A percentile compares a stretch with the other conserved stretches of the same genome.
phyloP scores from a whole-genome alignment of 345 rosid species.

The Citrus sinensis region DNA sequence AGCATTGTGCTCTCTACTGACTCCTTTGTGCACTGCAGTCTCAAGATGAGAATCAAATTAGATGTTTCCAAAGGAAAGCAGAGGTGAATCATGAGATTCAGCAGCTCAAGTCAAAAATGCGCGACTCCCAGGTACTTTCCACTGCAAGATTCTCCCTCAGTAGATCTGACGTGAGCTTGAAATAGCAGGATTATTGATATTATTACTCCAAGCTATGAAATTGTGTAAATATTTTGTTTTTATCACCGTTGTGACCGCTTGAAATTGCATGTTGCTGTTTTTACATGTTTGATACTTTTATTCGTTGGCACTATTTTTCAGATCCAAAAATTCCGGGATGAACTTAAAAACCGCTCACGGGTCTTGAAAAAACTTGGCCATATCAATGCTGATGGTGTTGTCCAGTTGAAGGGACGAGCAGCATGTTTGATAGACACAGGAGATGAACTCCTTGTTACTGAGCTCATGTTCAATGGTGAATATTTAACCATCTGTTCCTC shows the following conservation, averaged over 20 bases:
- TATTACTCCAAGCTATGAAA: not conserved
- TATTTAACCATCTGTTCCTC: constrained; percentile 1
- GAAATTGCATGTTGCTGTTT: not conserved
- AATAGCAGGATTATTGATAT: not conserved
- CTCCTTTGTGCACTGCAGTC: constrained; percentile 45
- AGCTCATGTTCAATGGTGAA: constrained; percentile 94
- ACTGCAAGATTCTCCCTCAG: constrained; percentile 1
- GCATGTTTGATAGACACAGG: constrained; percentile 99
- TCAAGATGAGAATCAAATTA: constrained; percentile 78
- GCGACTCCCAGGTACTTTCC: constrained; percentile 86
- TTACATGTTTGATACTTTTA: not conserved
- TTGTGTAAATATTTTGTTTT: not conserved
- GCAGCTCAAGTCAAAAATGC: constrained; percentile 89
- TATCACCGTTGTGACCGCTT: not conserved
- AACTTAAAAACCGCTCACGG: constrained; percentile 86
- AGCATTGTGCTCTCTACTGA: not conserved
- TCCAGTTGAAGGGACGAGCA: constrained; percentile 93
- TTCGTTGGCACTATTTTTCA: constrained; percentile 28
- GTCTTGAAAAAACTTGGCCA: constrained; percentile 96
- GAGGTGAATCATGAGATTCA: constrained; percentile 96
- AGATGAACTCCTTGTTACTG: constrained; percentile 98
- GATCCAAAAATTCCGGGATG: constrained; percentile 96
- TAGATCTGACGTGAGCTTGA: constrained; percentile 11
- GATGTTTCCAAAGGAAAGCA: constrained; percentile 78
- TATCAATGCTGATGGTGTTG: constrained; percentile 80